Evolutionary conservation across 164 flowering plant genomes (phyloP), one percentile per base, ranked within the genome.

Genomic region (Aristolochia californica): DNA sequence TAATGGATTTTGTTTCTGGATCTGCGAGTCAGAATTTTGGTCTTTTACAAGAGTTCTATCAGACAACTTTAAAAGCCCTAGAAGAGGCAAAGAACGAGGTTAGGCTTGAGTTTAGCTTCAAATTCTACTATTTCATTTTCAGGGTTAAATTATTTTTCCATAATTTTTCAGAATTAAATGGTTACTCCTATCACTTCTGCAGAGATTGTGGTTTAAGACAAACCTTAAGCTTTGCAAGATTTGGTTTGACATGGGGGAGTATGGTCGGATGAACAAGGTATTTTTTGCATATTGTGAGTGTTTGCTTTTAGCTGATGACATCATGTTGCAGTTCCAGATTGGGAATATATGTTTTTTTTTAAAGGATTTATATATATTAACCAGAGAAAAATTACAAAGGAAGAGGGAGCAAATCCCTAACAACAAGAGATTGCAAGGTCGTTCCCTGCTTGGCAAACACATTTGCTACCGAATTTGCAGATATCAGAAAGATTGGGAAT

Each of bases 31-130:
- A 88, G 75, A 90, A 88, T 59, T 88, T 86, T 69, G 78, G 74
- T 63, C 91, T 90, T 56, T 72, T 94, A 60, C 91, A 85, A 70
- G 95, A 90, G 65, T 94, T 94, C 64, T 94, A 94, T 62, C 91
- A 90, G 76, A 88, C 97, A 34, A 94, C 99, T 56, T 59, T 94
- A 55, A 84, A 74, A 75, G 96, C 97, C 45, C 96, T 94, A 71
- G 96, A 94, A 80, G 99, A 94, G 76, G 95, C 99, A 68, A 94
- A 86, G 74, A 94, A 94, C 77, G 99, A 94, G 95, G 99, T 94
- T 15, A 60, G 61, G 2, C 7, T 1, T 34, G 40, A 34, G 7
- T 34, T 34, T 34, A 45, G 13, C 22, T 16, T 27, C 23, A 24
- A 53, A 15, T 38, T 55, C 4, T 23, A 13, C 23, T 50, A 22